phyloP scores from a whole-genome alignment of 2,329 filamentous ascomycete genomes.

The Verticillium alfalfae region DNA sequence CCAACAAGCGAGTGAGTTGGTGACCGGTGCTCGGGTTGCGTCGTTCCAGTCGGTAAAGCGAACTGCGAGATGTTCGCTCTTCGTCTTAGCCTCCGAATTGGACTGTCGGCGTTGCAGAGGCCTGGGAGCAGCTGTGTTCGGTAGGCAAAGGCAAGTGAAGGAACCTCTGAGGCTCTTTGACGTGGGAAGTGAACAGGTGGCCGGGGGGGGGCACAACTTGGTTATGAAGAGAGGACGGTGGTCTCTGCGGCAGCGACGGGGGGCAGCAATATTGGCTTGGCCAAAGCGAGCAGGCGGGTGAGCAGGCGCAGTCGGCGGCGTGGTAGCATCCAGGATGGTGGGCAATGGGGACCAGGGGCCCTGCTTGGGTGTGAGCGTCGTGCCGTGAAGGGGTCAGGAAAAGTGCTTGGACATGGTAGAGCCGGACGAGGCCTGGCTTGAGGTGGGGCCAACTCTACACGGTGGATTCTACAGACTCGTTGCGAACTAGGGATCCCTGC shows the following conservation, averaged over 20 bases:
- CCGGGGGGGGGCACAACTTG: constrained; percentile 1
- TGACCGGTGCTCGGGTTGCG: not conserved
- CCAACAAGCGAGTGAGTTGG: not conserved
- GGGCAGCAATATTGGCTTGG: not conserved
- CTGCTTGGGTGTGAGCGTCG: not conserved
- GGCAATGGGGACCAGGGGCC: not conserved
- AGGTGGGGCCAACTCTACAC: not conserved
- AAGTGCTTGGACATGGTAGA: not conserved
- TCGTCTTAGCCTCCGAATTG: not conserved
- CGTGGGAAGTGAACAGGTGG: not conserved
- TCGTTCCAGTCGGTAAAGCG: not conserved
- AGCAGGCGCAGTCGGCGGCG: not conserved
- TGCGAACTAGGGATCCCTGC: not conserved
- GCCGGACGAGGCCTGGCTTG: not conserved
- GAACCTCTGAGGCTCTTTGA: not conserved
- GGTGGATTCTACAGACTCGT: not conserved
- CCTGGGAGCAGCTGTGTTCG: not conserved
- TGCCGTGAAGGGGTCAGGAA: not conserved
- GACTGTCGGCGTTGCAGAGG: not conserved
- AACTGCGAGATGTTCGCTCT: not conserved
- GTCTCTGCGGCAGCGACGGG: not conserved
- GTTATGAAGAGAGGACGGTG: not conserved
- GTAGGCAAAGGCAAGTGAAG: not conserved
- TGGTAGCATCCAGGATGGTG: not conserved
- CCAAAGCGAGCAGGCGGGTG: not conserved